Conservation (phyloP, 257 asterid species). For the Osmanthus fragrans region DNA sequence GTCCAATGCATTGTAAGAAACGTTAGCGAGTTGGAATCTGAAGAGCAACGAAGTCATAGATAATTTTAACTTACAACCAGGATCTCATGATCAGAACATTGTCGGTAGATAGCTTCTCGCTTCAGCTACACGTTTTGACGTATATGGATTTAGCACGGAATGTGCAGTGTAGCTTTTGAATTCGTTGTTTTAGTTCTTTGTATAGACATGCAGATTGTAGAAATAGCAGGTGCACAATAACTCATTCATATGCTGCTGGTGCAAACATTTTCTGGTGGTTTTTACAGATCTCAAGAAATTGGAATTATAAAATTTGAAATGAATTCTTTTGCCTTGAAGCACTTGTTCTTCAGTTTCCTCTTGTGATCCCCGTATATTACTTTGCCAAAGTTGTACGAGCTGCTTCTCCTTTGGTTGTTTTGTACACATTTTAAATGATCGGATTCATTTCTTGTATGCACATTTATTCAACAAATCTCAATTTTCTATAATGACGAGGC, state of each 20-base stretch:
- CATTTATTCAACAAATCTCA: no score
- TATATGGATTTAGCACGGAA: slow-evolving; percentile 15
- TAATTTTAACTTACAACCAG: background rate
- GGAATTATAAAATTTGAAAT: background rate
- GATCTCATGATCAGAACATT: no score
- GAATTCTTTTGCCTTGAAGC: background rate
- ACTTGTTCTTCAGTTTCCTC: background rate
- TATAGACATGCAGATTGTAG: slow-evolving; percentile 21
- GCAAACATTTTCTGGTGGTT: background rate
- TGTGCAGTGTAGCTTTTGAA: slow-evolving; percentile 18
- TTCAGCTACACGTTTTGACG: slow-evolving; percentile 9
- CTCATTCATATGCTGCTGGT: background rate
- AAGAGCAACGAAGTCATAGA: slow-evolving; percentile 36
- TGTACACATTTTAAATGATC: no score
- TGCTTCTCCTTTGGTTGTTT: no score
- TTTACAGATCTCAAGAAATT: background rate
- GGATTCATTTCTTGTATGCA: no score
- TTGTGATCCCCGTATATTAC: no score
- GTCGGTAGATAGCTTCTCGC: background rate
- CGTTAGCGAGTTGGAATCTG: slow-evolving; percentile 67
- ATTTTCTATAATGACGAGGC: no score
- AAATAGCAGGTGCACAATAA: background rate
- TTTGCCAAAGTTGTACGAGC: no score
- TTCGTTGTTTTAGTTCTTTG: slow-evolving; percentile 15
- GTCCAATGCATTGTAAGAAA: slow-evolving; percentile 59